Conservation (phyloP, 768 basidiomycete species). For the Collybiopsis luxurians region DNA sequence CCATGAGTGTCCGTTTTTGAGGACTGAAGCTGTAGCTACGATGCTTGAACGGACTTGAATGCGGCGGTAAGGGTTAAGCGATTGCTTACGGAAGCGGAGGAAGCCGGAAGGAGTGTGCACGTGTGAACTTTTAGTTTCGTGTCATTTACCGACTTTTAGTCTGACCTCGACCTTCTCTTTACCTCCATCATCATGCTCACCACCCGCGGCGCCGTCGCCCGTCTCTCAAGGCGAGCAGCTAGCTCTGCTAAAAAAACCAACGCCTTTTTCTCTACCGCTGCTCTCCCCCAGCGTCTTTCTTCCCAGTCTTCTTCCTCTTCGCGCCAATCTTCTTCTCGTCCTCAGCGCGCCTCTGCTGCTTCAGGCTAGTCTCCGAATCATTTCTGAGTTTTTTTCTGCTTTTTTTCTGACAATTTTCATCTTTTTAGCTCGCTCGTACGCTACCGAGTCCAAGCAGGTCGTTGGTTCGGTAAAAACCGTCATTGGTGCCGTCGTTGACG, state of each 20-base stretch:
- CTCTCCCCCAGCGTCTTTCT: slow-evolving; percentile 55
- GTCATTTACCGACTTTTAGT: slow-evolving; percentile 19
- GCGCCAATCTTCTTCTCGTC: slow-evolving; percentile 46
- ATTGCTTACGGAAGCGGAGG: slow-evolving; percentile 1
- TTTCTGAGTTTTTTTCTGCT: slow-evolving; percentile 13
- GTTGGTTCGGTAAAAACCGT: slow-evolving; percentile 92
- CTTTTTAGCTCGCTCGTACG: slow-evolving; percentile 74
- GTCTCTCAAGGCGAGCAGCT: slow-evolving; percentile 82
- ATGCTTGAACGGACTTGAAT: too few relatives aligned
- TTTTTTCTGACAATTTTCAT: slow-evolving; percentile 20
- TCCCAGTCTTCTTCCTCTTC: slow-evolving; percentile 29
- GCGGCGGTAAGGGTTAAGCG: too few relatives aligned
- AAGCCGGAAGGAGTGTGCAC: slow-evolving; percentile 24
- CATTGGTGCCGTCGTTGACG: slow-evolving; percentile 99
- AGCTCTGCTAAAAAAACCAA: slow-evolving; percentile 71
- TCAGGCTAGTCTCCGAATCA: slow-evolving; percentile 44
- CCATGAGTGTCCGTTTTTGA: too few relatives aligned
- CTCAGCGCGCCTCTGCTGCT: slow-evolving; percentile 44
- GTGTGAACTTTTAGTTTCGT: slow-evolving; percentile 49
- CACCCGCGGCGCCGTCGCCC: slow-evolving; percentile 81
- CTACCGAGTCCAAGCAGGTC: slow-evolving; percentile 77
- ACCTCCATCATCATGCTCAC: slow-evolving; percentile 68
- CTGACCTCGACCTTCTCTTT: slow-evolving; percentile 10
- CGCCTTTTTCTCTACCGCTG: slow-evolving; percentile 79
- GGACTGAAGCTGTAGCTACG: too few relatives aligned